Conservation (phyloP, 1,139 yeast species). For the Meyerozyma guilliermondii region DNA sequence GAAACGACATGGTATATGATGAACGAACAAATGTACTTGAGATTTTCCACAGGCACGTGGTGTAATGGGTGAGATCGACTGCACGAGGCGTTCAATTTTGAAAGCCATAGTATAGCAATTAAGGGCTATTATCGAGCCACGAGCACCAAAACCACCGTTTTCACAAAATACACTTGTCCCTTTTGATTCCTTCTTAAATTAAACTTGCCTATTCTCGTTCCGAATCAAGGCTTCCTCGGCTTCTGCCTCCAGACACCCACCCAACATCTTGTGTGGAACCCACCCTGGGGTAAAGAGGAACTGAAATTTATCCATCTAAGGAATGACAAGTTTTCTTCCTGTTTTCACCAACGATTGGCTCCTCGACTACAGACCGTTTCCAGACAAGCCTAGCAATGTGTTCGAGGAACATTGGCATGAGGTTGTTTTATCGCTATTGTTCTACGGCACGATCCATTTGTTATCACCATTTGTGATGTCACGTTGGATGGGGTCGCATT, state of each 20-base stretch:
- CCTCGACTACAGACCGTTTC: conserved; percentile 43
- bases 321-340: conserved; percentile 14
- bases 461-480: conserved; percentile 38
- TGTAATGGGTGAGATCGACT: neutral
- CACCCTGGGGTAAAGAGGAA: neutral
- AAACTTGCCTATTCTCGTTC: neutral
- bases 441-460: conserved; percentile 34
- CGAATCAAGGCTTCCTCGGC: neutral
- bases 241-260: neutral
- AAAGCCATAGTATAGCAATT: too few relatives aligned
- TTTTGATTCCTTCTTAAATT: too few relatives aligned
- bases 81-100: neutral
- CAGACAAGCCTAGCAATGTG: conserved; percentile 24
- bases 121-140: too few relatives aligned
- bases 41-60: conserved; percentile 1
- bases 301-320: neutral
- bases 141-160: too few relatives aligned
- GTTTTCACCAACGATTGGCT: conserved; percentile 39
- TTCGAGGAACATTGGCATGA: conserved; percentile 54
- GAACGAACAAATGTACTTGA: neutral
- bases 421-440: conserved; percentile 30
- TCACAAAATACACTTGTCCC: too few relatives aligned
- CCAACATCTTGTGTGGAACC: neutral
- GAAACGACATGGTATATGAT: conserved; percentile 39
- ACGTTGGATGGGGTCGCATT: conserved; percentile 31